phyloP scores from a whole-genome alignment of 2,329 filamentous ascomycete genomes.

The Tympanopsis confertula region DNA sequence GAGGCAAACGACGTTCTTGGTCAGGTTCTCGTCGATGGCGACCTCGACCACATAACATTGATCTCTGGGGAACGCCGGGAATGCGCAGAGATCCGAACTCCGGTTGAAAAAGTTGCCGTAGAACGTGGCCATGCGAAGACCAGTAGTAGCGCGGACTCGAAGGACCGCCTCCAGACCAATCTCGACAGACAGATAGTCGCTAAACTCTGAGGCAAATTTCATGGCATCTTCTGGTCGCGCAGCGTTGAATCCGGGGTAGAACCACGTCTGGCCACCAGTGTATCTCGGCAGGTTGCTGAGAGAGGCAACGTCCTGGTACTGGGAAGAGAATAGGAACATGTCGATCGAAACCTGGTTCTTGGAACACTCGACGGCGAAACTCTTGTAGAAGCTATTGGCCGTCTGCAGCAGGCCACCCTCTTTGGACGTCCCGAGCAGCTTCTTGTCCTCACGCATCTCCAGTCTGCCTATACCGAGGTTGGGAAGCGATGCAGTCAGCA shows the following conservation, averaged over 20 bases:
- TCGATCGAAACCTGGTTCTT: constrained; percentile 98
- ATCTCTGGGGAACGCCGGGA: constrained; percentile 93
- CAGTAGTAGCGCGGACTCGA: constrained; percentile 86
- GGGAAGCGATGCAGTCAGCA: constrained; percentile 79
- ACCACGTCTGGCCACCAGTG: constrained; percentile 94
- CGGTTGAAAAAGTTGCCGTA: constrained; percentile 99
- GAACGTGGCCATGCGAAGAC: constrained; percentile 91
- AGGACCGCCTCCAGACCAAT: constrained; percentile 94
- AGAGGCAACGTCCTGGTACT: constrained; percentile 95
- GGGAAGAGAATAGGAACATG: constrained; percentile 92
- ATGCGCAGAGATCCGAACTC: constrained; percentile 91
- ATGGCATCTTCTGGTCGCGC: constrained; percentile 88
- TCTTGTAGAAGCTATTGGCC: constrained; percentile 95
- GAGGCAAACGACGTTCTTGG: constrained; percentile 82
- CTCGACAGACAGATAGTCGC: constrained; percentile 89
- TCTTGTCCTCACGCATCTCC: constrained; percentile 92
- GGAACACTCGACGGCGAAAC: constrained; percentile 94
- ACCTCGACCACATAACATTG: constrained; percentile 98
- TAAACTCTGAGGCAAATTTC: constrained; percentile 97
- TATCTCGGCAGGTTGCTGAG: constrained; percentile 91
- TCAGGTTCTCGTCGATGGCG: constrained; percentile 87
- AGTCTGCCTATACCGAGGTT: constrained; percentile 83
- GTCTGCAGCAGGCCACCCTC: constrained; percentile 82
- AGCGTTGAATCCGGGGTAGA: constrained; percentile 96
- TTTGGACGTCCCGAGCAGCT: constrained; percentile 87